Conservation (phyloP, 164 flowering plant genomes). For the Vitis rupestris region DNA sequence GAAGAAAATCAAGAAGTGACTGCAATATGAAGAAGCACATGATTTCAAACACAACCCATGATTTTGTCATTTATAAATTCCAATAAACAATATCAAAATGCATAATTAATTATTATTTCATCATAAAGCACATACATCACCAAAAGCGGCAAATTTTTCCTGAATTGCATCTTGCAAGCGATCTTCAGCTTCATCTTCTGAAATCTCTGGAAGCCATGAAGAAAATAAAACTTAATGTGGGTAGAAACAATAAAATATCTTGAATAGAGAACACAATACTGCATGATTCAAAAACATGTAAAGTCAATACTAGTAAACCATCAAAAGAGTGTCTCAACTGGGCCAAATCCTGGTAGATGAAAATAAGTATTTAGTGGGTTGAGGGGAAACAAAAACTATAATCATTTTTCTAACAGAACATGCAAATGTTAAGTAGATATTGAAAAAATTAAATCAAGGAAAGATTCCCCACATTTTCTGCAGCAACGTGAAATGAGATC, state of each 20-base stretch:
- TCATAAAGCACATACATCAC: conserved; percentile 65
- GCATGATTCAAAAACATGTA: not conserved
- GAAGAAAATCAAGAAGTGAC: not conserved
- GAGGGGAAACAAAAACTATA: not conserved
- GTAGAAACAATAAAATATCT: not conserved
- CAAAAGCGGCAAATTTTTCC: conserved; percentile 87
- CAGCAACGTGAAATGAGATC: not conserved
- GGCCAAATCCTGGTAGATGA: too few relatives aligned
- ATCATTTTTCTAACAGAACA: not conserved
- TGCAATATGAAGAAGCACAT: too few relatives aligned
- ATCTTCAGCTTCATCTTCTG: conserved; percentile 95
- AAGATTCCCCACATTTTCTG: not conserved
- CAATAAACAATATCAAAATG: not conserved
- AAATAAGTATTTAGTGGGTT: not conserved
- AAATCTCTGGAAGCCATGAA: conserved; percentile 60
- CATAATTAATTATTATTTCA: not conserved
- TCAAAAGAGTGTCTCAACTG: too few relatives aligned
- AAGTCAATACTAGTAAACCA: not conserved
- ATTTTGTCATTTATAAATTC: too few relatives aligned
- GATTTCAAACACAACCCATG: too few relatives aligned
- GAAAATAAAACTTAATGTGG: conserved; percentile 11
- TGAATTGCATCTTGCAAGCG: conserved; percentile 93
- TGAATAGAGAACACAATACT: not conserved
- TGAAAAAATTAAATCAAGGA: not conserved
- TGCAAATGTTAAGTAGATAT: not conserved